A percentile compares a stretch with the other conserved stretches of the same genome.
phyloP scores from a whole-genome alignment of 169 alveolate species.

The Plasmodium vivax region DNA sequence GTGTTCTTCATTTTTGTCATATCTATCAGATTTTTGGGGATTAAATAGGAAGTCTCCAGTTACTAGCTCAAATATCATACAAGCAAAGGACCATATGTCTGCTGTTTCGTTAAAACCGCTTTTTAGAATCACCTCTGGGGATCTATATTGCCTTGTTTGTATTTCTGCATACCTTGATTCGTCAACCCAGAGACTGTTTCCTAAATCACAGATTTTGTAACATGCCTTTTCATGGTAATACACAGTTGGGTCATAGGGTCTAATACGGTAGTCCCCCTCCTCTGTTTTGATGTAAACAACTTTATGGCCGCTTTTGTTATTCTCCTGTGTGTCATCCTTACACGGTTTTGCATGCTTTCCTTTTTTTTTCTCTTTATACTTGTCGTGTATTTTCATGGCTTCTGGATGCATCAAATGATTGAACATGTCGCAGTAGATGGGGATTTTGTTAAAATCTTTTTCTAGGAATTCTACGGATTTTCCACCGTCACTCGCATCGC shows the following conservation, averaged over 20 bases:
- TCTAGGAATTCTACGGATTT: background rate
- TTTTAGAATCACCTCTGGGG: constrained; percentile 98
- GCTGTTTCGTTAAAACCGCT: constrained; percentile 95
- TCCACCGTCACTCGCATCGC: background rate
- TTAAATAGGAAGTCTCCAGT: constrained; percentile 99
- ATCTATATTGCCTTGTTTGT: constrained; percentile 97
- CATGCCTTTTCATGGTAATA: constrained; percentile 85
- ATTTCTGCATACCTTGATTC: constrained; percentile 96
- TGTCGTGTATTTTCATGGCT: constrained; percentile 38
- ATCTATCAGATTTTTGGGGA: constrained; percentile 92
- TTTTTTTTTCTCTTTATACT: constrained; percentile 29
- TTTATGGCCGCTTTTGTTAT: constrained; percentile 27
- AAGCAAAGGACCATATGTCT: constrained; percentile 98
- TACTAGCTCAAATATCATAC: constrained; percentile 97
- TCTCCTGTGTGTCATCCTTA: constrained; percentile 1
- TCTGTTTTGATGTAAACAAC: constrained; percentile 77
- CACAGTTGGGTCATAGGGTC: constrained; percentile 79
- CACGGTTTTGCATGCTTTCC: background rate
- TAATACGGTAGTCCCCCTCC: constrained; percentile 77
- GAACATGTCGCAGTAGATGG: constrained; percentile 62
- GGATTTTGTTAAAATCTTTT: constrained; percentile 48
- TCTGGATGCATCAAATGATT: constrained; percentile 58
- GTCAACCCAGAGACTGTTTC: constrained; percentile 98
- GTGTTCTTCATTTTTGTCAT: constrained; percentile 81
- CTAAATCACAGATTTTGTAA: constrained; percentile 96